Base-by-base conservation (phyloP, 306 rosid genomes). In the Gleditsia sinensis region DNA sequence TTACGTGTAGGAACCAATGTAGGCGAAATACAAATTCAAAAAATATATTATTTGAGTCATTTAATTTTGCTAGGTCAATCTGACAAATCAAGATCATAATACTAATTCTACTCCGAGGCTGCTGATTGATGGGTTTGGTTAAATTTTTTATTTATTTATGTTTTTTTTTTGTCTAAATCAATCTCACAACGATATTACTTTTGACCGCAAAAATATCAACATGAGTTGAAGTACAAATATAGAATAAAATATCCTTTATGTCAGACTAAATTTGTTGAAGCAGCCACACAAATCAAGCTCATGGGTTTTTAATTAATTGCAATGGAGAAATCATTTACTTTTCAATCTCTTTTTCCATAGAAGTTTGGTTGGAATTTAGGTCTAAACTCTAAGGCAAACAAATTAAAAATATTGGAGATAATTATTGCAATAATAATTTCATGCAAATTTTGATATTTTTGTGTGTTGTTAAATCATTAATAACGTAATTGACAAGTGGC, bases 401-500 rank as follows among this genome's bases (percentile, higher is more conserved):
- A 71, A 42, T 39, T 8, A 14, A 9, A 36, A 5, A 19, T n/a
- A n/a, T n/a, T n/a, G n/a, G n/a, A 23, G 3, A 4, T 11, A 43
- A 54, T 45, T 32, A 69, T 25, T 42, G 61, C 27, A 51, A 17
- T 12, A 30, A 24, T 37, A 69, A 69, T 75, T 68, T 69, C 6
- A 69, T 61, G 32, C 16, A 55, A 37, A 45, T 57, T 42, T 50
- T 58, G 16, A 68, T 1, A n/a, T 12, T 53, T 61, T 11, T 16
- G 27, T 30, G 39, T 39, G 37, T 25, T 28, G 57, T 55, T 21
- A 87, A 46, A 71, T 71, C 45, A 53, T 71, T 77, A 48, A 39
- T 62, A 68, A 39, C 72, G 55, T 80, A 66, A 72, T 63, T 64
- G 57, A 27, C 77, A 79, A 71, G 71, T 72, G 76, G 67, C 63